phyloP scores from a whole-genome alignment of 2,329 filamentous ascomycete species.

The Coniosporium tulheliwenetii region DNA sequence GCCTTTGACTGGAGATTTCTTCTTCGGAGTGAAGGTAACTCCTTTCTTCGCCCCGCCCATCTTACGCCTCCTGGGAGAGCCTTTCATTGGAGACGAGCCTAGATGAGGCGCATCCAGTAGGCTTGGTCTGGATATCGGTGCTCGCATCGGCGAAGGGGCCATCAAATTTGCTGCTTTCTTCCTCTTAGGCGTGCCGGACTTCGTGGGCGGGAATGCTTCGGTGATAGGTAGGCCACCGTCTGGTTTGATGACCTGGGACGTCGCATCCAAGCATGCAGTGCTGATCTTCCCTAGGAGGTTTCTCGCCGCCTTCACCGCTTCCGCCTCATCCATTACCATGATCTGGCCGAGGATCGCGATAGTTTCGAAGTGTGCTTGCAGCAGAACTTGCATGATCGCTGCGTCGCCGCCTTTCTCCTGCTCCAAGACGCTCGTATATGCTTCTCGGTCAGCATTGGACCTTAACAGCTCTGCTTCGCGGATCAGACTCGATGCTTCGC shows the following conservation, averaged over 20 bases:
- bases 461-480: conserved; percentile 80
- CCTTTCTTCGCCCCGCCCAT: conserved; percentile 48
- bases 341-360: conserved; percentile 71
- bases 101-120: conserved; percentile 18
- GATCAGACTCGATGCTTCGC: conserved; percentile 46
- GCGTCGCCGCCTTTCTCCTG: conserved; percentile 71
- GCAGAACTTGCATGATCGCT: conserved; percentile 62
- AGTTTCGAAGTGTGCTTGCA: conserved; percentile 85
- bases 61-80: conserved; percentile 70
- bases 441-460: conserved; percentile 65
- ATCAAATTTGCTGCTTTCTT: conserved; percentile 34
- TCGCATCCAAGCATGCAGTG: conserved; percentile 56
- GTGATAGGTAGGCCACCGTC: conserved; percentile 51
- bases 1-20: conserved; percentile 43
- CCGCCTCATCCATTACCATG: conserved; percentile 64
- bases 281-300: conserved; percentile 63
- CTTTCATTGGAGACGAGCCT: conserved; percentile 52
- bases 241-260: conserved; percentile 77
- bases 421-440: conserved; percentile 61
- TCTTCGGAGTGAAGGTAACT: conserved; percentile 66
- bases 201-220: conserved; percentile 55
- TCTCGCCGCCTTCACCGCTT: conserved; percentile 69
- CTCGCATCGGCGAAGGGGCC: conserved; percentile 32
- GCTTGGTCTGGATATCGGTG: conserved; percentile 19
- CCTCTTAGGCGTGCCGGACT: conserved; percentile 63